phyloP scores from a whole-genome alignment of 1,139 yeast genomes.

The Protomyces gravidus region DNA sequence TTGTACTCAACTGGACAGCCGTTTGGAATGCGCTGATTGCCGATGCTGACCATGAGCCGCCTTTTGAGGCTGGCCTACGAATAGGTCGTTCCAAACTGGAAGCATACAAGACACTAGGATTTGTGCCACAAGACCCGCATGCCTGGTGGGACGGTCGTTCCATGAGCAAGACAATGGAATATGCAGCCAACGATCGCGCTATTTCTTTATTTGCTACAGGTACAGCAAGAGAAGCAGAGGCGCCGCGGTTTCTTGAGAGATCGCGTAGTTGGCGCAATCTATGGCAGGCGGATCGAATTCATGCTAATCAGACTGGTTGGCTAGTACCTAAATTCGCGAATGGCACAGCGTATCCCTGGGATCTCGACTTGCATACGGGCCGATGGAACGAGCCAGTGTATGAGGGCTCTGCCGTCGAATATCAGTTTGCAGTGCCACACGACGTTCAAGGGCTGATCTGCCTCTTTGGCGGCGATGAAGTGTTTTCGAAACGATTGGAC shows the following conservation, averaged over 20 bases:
- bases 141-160: constrained; percentile 28
- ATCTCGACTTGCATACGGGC: constrained; percentile 18
- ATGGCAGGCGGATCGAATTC: constrained; percentile 9
- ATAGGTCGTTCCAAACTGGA: constrained; percentile 15
- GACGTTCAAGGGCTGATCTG: constrained; percentile 25
- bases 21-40: constrained; percentile 16
- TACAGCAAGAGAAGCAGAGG: constrained; percentile 5
- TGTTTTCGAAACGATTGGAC: constrained; percentile 13
- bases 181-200: constrained; percentile 22
- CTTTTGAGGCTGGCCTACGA: constrained; percentile 21
- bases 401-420: constrained; percentile 23
- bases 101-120: constrained; percentile 11
- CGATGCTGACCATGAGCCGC: constrained; percentile 16
- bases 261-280: constrained; percentile 20
- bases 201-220: constrained; percentile 22
- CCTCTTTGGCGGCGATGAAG: constrained; percentile 8
- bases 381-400: constrained; percentile 22
- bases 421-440: constrained; percentile 20
- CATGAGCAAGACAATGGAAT: constrained; percentile 26
- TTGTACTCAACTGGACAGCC: constrained; percentile 8
- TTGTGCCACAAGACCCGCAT: constrained; percentile 23
- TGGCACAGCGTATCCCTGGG: constrained; percentile 18
- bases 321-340: constrained; percentile 19
- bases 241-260: constrained; percentile 11
- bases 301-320: constrained; percentile 12